Base-by-base conservation (phyloP, 2,329 filamentous ascomycete genomes). In the Pseudogymnoascus sp. region DNA sequence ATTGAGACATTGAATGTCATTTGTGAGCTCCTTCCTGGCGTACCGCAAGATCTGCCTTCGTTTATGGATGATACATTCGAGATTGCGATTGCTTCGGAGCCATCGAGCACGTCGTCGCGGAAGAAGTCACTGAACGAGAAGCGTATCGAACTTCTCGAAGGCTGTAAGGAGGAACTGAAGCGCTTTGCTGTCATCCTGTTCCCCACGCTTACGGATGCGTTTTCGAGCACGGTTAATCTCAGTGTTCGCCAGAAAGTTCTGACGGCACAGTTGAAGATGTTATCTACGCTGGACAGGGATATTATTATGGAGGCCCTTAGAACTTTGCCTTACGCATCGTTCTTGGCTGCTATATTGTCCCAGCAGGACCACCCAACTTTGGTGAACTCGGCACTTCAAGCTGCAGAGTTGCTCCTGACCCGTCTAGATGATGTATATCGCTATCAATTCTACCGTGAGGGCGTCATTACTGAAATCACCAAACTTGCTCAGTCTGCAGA, bases 1-100 rank as follows among this genome's bases (percentile, higher is more conserved):
- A 94, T 93, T 68, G 94, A 99, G 78, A 97, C 95, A 1, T 82
- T 99, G 66, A 97, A 97, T 72, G 92, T 99, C 66, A 92, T 99
- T 66, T 97, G 94, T 77, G 94, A 99, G 76, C 80, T 99, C 31
- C 81, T 99, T 37, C 92, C 93, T 1, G 87, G 84, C 59, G 79
- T 93, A 14, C 86, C 88, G 11, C 81, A 80, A 61, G 78, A 79
- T 33, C 78, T 78, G 11, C 77, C 81, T 61, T 76, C 78, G 2
- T 67, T 71, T 71, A 65, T 72, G 60, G 75, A 75, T 33, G 80
- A 81, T 37, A 75, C 80, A 33, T 74, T 78, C n/a, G 77, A 81
- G 61, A 71, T 78, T 33, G 67, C 71, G 43, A 37, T 61, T 55
- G 65, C 72, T 52, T 65, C 66, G 64, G 80, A 80, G 59, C 73